Conservation (phyloP, 352 stramenopile genomes). For the Phytophthora pluvialis region DNA sequence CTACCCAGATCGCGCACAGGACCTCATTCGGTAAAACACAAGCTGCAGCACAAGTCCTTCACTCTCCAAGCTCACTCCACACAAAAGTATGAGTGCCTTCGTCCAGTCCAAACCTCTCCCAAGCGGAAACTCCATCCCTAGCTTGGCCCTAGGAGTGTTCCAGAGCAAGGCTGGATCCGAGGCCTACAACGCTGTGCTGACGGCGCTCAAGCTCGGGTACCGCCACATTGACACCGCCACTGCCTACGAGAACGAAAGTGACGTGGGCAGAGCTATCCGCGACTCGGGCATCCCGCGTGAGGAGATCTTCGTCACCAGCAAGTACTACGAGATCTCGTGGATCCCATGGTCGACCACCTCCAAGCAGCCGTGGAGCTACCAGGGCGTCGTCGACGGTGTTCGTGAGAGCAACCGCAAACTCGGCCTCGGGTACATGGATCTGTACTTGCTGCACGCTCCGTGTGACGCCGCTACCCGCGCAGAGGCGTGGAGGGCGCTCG, state of each 20-base stretch:
- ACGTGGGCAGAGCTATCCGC: constrained; percentile 76
- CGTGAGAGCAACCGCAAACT: constrained; percentile 63
- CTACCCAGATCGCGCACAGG: not conserved
- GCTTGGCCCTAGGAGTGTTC: constrained; percentile 57
- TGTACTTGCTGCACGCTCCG: constrained; percentile 82
- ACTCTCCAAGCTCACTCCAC: not conserved
- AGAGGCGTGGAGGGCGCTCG: constrained; percentile 59
- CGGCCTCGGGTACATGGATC: constrained; percentile 77
- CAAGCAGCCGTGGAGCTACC: constrained; percentile 63
- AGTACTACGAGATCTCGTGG: constrained; percentile 49
- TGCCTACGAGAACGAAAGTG: constrained; percentile 85
- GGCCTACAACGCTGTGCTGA: constrained; percentile 55
- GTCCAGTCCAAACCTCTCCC: constrained; percentile 42
- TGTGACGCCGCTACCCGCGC: constrained; percentile 49
- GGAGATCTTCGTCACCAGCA: constrained; percentile 90
- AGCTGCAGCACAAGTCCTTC: constrained; percentile 7
- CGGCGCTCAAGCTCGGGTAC: constrained; percentile 75
- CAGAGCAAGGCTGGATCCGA: constrained; percentile 45
- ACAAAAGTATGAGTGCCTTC: constrained; percentile 22
- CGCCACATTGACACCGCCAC: constrained; percentile 90
- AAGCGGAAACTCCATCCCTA: constrained; percentile 54
- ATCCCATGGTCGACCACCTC: constrained; percentile 5
- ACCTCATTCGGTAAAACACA: constrained; percentile 14
- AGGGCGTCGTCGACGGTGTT: constrained; percentile 62
- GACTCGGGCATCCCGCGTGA: constrained; percentile 76